Evolutionary conservation across 768 basidiomycete species (phyloP).

Genomic region (Gloeopeniophorella convolvens): DNA sequence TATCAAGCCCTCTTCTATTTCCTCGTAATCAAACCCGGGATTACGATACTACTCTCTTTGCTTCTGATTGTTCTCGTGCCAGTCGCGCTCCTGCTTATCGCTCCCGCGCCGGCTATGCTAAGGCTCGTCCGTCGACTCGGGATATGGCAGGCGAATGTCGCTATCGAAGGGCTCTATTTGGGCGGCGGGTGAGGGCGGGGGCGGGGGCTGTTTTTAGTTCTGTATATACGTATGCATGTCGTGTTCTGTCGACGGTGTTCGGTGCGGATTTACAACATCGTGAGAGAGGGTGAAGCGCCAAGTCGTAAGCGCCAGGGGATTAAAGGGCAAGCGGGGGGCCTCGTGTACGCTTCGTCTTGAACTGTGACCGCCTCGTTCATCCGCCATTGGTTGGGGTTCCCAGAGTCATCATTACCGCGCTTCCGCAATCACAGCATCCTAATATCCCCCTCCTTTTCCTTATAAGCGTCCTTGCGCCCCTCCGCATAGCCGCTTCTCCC

Average conservation of each 20-base stretch:
- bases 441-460: constrained; percentile 9
- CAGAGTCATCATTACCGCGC: constrained; percentile 13
- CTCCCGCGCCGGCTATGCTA: constrained; percentile 64
- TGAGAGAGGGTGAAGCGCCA: not conserved
- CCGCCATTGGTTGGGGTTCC: not conserved
- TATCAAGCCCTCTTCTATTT: constrained; percentile 87
- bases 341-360: constrained; percentile 5
- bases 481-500: not conserved
- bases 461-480: not conserved
- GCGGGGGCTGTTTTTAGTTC: not conserved
- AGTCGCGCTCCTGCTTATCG: constrained; percentile 48
- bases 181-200: constrained; percentile 28
- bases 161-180: constrained; percentile 60
- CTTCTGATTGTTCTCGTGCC: constrained; percentile 49
- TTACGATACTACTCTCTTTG: constrained; percentile 62
- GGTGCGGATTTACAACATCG: not conserved
- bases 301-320: constrained; percentile 15
- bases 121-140: constrained; percentile 61
- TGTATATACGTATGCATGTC: no score
- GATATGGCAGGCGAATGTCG: constrained; percentile 79
- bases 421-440: constrained; percentile 13
- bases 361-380: not conserved
- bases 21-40: constrained; percentile 77
- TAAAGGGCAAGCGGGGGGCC: constrained; percentile 4
- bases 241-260: no score